These are phyloP conservation scores for Boletus reticuloceps DNA, from an alignment of 768 basidiomycete species.

Conservation along the genomic window DNA sequence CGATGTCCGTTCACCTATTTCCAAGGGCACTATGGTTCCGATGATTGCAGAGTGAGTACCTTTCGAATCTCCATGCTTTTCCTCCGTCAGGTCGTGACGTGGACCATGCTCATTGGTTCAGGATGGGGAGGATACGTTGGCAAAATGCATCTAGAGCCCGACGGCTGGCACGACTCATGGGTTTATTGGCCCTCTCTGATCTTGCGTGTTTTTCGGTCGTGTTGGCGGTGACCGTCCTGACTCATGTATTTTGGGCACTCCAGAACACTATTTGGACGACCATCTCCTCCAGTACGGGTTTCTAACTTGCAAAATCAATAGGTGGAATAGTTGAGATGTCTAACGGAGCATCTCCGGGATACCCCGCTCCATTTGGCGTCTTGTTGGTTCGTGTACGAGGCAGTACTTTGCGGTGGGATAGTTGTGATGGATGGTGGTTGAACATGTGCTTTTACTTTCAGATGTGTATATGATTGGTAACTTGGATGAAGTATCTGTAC, in stretches of 20 bases:
- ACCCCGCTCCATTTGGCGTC: neutral
- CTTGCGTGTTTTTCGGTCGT: constrained; percentile 15
- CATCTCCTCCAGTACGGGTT: constrained; percentile 19
- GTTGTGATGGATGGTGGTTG: neutral
- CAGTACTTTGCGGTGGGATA: neutral
- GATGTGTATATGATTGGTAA: neutral
- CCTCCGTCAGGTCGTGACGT: constrained; percentile 5
- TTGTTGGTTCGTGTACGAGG: constrained; percentile 4
- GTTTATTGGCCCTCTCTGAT: constrained; percentile 10
- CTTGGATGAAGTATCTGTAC: neutral
- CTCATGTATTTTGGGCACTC: constrained; percentile 17
- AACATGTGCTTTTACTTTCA: neutral
- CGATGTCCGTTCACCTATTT: constrained; percentile 31
- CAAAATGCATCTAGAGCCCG: constrained; percentile 6
- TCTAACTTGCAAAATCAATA: constrained; percentile 3
- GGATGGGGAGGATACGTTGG: constrained; percentile 11
- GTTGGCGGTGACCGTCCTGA: constrained; percentile 14
- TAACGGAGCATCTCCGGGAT: neutral
- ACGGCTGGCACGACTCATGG: constrained; percentile 2
- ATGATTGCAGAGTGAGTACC: constrained; percentile 22
- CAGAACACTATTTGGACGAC: constrained; percentile 26
- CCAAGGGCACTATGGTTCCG: constrained; percentile 23
- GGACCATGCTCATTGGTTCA: constrained; percentile 11
- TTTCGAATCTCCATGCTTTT: neutral
- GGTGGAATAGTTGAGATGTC: constrained; percentile 1